Base-by-base conservation (phyloP, 2,329 filamentous ascomycete species). In the Trichoderma lentiforme region DNA sequence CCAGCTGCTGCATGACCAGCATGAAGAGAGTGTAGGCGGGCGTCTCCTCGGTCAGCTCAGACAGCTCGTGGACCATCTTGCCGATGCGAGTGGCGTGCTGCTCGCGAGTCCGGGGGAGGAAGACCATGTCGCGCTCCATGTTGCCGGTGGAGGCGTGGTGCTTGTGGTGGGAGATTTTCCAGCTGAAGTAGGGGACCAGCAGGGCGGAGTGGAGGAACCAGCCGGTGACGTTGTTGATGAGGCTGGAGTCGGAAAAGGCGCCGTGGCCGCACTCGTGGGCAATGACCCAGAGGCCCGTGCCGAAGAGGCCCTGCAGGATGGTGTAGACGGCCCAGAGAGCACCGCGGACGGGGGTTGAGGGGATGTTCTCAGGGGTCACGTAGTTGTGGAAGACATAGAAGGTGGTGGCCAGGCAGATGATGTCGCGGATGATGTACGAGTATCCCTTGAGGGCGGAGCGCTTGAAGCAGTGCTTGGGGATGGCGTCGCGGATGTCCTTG, bases 141-240 rank as follows among this genome's bases (percentile, higher is more conserved):
- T 99, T 90, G 78, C 95, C 96, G 51, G 96, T 99, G 75, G 95
- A 94, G 89, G 98, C 98, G 92, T 99, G 96, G 87, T 99, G 96
- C 90, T 97, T 97, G 86, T 94, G 93, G 86, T 99, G 96, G 76
- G 94, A 97, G 84, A 98, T 95, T 86, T 99, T 97, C 96, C 96
- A 99, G 81, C 94, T 97, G 86, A 98, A 99, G 86, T 98, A 99
- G 26, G 96, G 96, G 63, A 99, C 95, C 71, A 98, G 87, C 51
- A 98, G 90, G 58, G 90, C 83, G 47, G 95, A 97, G 86, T 98
- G 95, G 77, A 93, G 89, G 81, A 97, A 82, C 93, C 93, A 98
- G 79, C 95, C 95, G 72, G 96, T 94, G 30, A 93, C 89, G 83
- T 98, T 94, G 86, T 98, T 98, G 81, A 98, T 84, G 12, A 90